Evolutionary conservation across 805 yeast genomes (phyloP), one percentile per base, ranked within the genome.

Genomic region (Diddensiella caesifluorescens): DNA sequence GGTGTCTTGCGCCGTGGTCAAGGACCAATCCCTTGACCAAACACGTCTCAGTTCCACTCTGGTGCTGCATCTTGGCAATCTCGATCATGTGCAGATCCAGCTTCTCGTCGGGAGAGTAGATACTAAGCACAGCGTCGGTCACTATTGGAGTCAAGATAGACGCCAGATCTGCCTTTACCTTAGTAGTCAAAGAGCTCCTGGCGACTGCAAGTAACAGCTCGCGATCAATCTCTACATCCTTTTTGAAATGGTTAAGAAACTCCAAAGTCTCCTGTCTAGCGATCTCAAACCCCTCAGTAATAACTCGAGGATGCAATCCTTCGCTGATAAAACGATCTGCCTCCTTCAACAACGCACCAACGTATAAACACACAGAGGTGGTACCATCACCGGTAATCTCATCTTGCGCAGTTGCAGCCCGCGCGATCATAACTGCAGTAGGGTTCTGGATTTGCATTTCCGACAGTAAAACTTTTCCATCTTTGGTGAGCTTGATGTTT

Each of bases 331-430:
- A 89, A 53, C 97, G 75, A 61, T 90, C 92, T 21, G 97, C 96
- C 65, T 92, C 97, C 61, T 85, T 86, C 61, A 92, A 73, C 47
- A 92, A 70, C 63, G 90, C 97, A 42, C 98, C 98, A 32, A 92
- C 98, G 42, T 89, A 73, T 49, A 94, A 71, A 34, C 89, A 90
- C 41, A 92, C 98, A 1, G 96, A 83, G 4, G 97, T 90, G 42
- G 98, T 92, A 50, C 98, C 98, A 65, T 92, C 98, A 38, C 98
- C 98, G n/a, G 97, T 85, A 60, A 92, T 87, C 64, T 92, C 98
- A 63, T 92, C 98, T 66, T 92, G 98, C 0, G 98, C 97, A 35
- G 95, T 79, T 38, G 98, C 98, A 10, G 97, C 98, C 51, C 97
- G 75, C 2, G 98, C 71, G 66, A 83, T 83, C 84, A 83, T 78